Conservation (phyloP, 768 basidiomycete species). For the Mycena latifolia region DNA sequence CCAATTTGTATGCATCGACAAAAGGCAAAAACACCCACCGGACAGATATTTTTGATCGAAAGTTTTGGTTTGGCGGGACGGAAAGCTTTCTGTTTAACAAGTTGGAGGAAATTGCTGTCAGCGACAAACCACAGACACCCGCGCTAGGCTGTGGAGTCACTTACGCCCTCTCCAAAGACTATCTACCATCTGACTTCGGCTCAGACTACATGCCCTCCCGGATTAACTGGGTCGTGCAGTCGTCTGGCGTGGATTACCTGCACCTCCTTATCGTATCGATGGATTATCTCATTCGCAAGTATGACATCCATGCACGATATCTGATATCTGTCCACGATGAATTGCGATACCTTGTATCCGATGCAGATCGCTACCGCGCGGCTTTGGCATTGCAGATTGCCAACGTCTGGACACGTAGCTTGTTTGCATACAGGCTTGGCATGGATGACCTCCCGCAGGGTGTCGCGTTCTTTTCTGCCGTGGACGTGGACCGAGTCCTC, state of each 20-base stretch:
- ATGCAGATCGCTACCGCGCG: constrained; percentile 91
- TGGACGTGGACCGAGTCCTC: constrained; percentile 91
- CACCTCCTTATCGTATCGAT: constrained; percentile 96
- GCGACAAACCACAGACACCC: constrained; percentile 89
- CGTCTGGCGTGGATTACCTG: constrained; percentile 97
- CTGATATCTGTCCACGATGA: constrained; percentile 98
- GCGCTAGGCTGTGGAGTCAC: constrained; percentile 96
- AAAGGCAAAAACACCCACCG: constrained; percentile 92
- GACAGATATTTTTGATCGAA: constrained; percentile 77
- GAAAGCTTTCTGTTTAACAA: constrained; percentile 99
- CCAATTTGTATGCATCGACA: constrained; percentile 90
- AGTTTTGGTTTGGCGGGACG: constrained; percentile 97
- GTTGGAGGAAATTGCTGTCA: constrained; percentile 93
- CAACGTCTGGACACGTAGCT: constrained; percentile 93
- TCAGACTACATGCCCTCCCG: constrained; percentile 94
- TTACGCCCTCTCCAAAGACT: constrained; percentile 90
- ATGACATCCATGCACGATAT: constrained; percentile 90
- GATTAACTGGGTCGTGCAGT: constrained; percentile 99
- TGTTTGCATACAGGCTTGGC: constrained; percentile 93
- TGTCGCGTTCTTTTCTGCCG: constrained; percentile 96
- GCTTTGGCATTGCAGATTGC: constrained; percentile 95
- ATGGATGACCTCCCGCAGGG: constrained; percentile 97
- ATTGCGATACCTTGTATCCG: constrained; percentile 91
- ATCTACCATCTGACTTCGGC: constrained; percentile 85
- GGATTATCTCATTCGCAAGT: constrained; percentile 86